Evolutionary conservation across 23 red algal genomes (phyloP), one percentile per base, ranked within the genome.

Genomic region (Cyanidiococcus yangmingshanensis): DNA sequence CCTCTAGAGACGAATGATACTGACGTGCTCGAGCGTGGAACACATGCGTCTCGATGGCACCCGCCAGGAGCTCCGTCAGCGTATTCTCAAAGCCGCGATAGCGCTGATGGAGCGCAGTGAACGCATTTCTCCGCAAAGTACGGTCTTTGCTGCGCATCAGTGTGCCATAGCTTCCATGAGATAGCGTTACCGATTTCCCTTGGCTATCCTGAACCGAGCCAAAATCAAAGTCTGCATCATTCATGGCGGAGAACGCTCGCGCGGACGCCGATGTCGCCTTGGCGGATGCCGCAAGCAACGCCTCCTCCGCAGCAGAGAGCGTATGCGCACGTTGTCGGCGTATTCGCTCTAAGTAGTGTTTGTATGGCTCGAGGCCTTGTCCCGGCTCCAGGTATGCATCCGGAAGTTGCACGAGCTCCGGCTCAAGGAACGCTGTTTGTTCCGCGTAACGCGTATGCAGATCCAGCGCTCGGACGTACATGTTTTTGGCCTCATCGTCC

Each of bases 91-190:
- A 40, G 30, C 30, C 26, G 26, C 74, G 37, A 40, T 76, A 76
- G 1, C 26, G 25, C 37, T 36, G 30, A 36, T 76, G 39, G 0
- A 76, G 74, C 32, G 74, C 29, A 27, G 37, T 76, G 74, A 76
- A 76, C 2, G 74, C 74, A 26, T 37, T 40, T 36, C 39, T n/a
- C 26, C 74, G 74, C 74, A 37, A 36, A 26, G 37, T 37, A 26
- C 74, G 74, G 74, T 76, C 74, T 3, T 40, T 37, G 32, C 74
- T 76, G 74, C 74, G 74, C 74, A 76, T 76, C 37, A 39, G 35
- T 40, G 37, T 40, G 39, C 37, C 39, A 12, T 76, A 76, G 35
- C 39, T 76, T 26, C 74, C 74, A 2, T 39, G 74, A n/a, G 74
- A 39, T 37, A 76, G 37, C 26, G 37, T 36, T 26, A 39, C 26